These are phyloP conservation scores for Geotrichum ghanense DNA, from an alignment of 805 yeast genomes.

Conservation along the genomic window DNA sequence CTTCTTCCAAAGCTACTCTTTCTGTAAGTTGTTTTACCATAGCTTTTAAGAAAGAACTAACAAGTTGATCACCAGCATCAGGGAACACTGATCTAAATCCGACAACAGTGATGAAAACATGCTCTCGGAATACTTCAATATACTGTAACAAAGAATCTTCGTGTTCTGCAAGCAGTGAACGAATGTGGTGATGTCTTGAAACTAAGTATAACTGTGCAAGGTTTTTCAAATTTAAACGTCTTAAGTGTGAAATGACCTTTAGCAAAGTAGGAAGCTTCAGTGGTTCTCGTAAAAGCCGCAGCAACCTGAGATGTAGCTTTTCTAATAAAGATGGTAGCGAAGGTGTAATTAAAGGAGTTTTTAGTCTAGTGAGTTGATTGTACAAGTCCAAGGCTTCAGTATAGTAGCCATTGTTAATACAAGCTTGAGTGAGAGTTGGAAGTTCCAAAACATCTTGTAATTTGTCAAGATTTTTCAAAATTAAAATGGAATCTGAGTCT, in stretches of 20 bases:
- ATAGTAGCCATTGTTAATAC: slow-evolving; percentile 77
- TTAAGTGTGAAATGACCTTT: slow-evolving; percentile 66
- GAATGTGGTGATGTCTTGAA: slow-evolving; percentile 58
- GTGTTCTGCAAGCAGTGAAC: slow-evolving; percentile 46
- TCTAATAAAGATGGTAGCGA: slow-evolving; percentile 34
- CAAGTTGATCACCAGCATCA: slow-evolving; percentile 13
- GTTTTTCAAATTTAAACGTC: slow-evolving; percentile 36
- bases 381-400: slow-evolving; percentile 83
- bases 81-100: slow-evolving; percentile 55
- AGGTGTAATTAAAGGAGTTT: slow-evolving; percentile 28
- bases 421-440: slow-evolving; percentile 73
- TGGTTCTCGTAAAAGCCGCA: slow-evolving; percentile 60
- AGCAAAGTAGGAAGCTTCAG: slow-evolving; percentile 68
- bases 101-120: slow-evolving; percentile 60
- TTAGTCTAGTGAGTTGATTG: slow-evolving; percentile 56
- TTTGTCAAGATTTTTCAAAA: slow-evolving; percentile 44
- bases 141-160: slow-evolving; percentile 56
- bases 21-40: slow-evolving; percentile 17
- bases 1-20: slow-evolving; percentile 16
- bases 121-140: slow-evolving; percentile 78
- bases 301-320: slow-evolving; percentile 59
- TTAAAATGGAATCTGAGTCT: slow-evolving; percentile 8
- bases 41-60: slow-evolving; percentile 21
- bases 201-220: slow-evolving; percentile 51
- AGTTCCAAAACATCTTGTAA: slow-evolving; percentile 70